A percentile compares a stretch with the other conserved stretches of the same genome.
These are phyloP conservation scores for Soucietia sequanensis DNA, from an alignment of 805 yeast genomes.

Conservation along the genomic window DNA sequence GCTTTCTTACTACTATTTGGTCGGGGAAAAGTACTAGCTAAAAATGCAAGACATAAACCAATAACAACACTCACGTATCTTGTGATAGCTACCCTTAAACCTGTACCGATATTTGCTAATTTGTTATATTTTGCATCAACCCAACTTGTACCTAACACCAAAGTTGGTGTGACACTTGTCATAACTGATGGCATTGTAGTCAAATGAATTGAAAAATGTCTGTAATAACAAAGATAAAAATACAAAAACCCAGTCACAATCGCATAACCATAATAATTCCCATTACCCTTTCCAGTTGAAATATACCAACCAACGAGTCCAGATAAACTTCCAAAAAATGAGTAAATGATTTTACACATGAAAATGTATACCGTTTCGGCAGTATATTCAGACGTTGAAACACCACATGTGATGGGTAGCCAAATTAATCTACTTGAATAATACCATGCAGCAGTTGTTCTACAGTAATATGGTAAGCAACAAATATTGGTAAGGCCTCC, in stretches of 20 bases:
- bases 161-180: conserved; percentile 22
- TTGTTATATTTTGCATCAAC: conserved; percentile 17
- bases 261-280: conserved; percentile 32
- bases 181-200: conserved; percentile 26
- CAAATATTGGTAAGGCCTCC: conserved; percentile 19
- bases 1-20: conserved; percentile 27
- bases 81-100: conserved; percentile 24
- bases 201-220: conserved; percentile 30
- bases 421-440: conserved; percentile 24
- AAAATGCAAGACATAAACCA: conserved; percentile 29
- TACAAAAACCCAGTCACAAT: conserved; percentile 26
- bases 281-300: conserved; percentile 28
- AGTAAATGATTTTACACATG: conserved; percentile 19
- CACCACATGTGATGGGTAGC: conserved; percentile 31
- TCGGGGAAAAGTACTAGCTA: conserved; percentile 29
- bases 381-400: conserved; percentile 28
- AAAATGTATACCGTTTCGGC: conserved; percentile 29
- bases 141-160: conserved; percentile 36
- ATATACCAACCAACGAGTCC: conserved; percentile 37
- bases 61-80: conserved; percentile 27
- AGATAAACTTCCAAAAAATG: conserved; percentile 27
- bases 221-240: conserved; percentile 20
- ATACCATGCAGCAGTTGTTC: conserved; percentile 29
- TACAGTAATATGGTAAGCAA: conserved; percentile 25
- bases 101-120: conserved; percentile 24